Base-by-base conservation (phyloP, 2,329 filamentous ascomycete genomes). In the Catunica adiposa region DNA sequence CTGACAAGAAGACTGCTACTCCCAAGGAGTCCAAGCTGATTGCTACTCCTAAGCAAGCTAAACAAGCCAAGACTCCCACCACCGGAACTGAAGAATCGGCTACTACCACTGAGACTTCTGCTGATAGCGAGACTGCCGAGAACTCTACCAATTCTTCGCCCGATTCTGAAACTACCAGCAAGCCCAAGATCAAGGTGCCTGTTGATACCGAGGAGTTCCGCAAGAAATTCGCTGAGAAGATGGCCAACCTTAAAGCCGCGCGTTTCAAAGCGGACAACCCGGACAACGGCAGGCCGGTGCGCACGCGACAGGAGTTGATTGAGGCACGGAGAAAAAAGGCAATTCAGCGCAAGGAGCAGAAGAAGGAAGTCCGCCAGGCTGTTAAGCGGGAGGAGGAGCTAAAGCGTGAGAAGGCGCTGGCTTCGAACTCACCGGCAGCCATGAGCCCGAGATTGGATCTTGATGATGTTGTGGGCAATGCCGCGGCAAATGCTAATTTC, bases 251-350 rank as follows among this genome's bases (percentile, higher is more conserved):
- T 52, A 85, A 90, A 58, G 85, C 86, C 8, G 82, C 82, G 25
- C 83, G 92, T 58, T 57, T 57, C 40, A 95, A 95, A 67, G 89
- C 90, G 4, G 88, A 94, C 62, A 54, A 57, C 50, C 87, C 85
- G 4, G 76, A 82, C 0, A 82, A 94, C 62, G 88, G 88, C 59
- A 83, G 84, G 63, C 83, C 85, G 15, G 86, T 90, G 57, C 82
- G 85, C 60, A 94, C 87, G 59, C 80, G 92, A 59, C 85, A 94
- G 69, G 89, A 97, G 66, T 77, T 98, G 11, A 88, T 98, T 62
- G 92, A 97, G 68, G 79, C 86, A 47, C 80, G 92, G 44, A 80
- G 92, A 60, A 81, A 82, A 65, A 96, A 95, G 71, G 86, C 94
- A 66, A 84, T 87, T 58, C 81, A 89, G 67, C 81, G 88, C 60